Percentiles rank a stretch among this genome's conserved stretches.
Conservation (phyloP, 345 rosid genomes). For the Odontarrhena argentea region DNA sequence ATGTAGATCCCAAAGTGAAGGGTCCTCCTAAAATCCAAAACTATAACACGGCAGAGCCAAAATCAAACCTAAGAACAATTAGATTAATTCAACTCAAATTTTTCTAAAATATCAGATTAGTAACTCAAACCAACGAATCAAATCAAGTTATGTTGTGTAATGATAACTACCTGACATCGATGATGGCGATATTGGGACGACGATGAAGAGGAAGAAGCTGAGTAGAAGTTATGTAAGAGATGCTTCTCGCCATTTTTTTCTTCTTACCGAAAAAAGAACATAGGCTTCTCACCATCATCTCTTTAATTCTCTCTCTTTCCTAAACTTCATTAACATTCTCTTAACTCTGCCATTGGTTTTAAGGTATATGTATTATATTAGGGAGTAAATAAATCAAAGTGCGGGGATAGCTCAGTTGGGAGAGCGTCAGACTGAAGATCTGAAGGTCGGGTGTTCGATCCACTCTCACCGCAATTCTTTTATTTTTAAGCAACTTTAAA, state of each 20-base stretch:
- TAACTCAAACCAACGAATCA: background rate
- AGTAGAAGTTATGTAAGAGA: conserved; percentile 76
- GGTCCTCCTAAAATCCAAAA: background rate
- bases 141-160: background rate
- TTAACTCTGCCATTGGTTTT: too few species aligned
- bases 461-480: conserved; percentile 73
- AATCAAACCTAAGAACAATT: background rate
- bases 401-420: conserved; percentile 83
- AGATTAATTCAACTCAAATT: conserved; percentile 5
- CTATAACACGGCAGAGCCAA: background rate
- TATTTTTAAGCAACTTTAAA: too few species aligned
- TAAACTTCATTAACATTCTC: background rate
- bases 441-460: conserved; percentile 98
- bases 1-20: background rate
- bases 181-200: conserved; percentile 72
- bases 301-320: background rate
- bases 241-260: conserved; percentile 62
- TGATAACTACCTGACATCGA: conserved; percentile 77
- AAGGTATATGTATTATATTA: background rate
- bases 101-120: conserved; percentile 13
- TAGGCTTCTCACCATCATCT: conserved; percentile 24
- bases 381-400: too few species aligned
- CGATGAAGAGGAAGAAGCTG: conserved; percentile 71
- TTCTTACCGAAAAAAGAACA: conserved; percentile 22
- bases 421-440: conserved; percentile 99